Base-by-base conservation (phyloP, 2,329 filamentous ascomycete species). In the Fusarium devonianum region DNA sequence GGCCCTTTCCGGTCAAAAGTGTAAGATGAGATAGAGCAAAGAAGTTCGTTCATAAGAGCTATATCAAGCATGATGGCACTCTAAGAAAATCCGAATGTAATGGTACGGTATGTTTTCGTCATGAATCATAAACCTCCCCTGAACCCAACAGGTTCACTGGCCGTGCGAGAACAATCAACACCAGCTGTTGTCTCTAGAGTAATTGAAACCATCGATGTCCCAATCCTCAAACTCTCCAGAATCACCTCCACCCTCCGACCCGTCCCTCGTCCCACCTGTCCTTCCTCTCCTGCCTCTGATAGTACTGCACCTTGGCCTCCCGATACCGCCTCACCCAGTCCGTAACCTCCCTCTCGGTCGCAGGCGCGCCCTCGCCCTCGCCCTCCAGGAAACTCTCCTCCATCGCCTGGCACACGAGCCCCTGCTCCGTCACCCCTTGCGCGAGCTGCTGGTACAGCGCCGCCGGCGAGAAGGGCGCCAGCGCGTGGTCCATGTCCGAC, bases 191-290 rank as follows among this genome's bases (percentile, higher is more conserved):
- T n/a, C n/a, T n/a, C n/a, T n/a, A n/a, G n/a, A n/a, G n/a, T n/a
- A n/a, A n/a, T n/a, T 26, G 7, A 53, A 21, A 29, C 30, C 18
- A 23, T 39, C 17, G 29, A 25, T 19, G 7, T 28, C 13, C 7
- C 13, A 28, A 22, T 41, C 21, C n/a, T n/a, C 23, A 10, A 11
- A 32, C 13, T 28, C 13, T 13, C 44, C 18, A n/a, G n/a, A n/a
- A 17, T 84, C 76, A 93, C 66, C 93, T 83, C 94, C 94, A 97
- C 1, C 94, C 94, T 9, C 93, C 93, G 23, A 97, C 93, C 60
- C 93, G 81, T 17, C 93, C 92, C 73, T 97, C 93, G 69, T 97
- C 94, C 94, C 94, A 97, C 63, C 94, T 82, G 65, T 92, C 89
- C 72, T 92, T 96, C 60, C 90, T 83, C 76, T 97, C 94, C 67